phyloP scores from a whole-genome alignment of 352 stramenopile genomes.

The Aphanomyces stellatus region DNA sequence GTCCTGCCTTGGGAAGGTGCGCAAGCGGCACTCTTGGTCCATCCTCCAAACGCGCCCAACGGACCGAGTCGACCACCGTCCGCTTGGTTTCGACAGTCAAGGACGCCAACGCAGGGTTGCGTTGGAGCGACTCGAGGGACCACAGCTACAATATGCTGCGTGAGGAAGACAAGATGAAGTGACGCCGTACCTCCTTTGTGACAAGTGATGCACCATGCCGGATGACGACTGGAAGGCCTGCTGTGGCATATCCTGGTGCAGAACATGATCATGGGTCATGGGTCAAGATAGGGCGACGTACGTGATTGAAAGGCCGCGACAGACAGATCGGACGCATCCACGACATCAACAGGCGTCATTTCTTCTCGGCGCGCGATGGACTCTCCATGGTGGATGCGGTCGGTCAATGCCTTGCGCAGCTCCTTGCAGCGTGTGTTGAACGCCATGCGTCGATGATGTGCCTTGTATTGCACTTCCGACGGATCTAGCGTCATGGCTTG shows the following conservation, averaged over 20 bases:
- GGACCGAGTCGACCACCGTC: conserved; percentile 6
- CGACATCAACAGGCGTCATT: not conserved
- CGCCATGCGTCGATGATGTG: not conserved
- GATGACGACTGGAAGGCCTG: not conserved
- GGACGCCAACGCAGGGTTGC: not conserved
- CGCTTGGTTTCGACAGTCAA: conserved; percentile 1
- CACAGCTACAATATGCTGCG: not conserved
- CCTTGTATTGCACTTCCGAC: not conserved
- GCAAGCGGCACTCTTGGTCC: not conserved
- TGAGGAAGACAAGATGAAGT: not conserved
- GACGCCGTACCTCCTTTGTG: not conserved
- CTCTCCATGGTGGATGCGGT: not conserved
- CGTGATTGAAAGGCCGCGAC: not conserved
- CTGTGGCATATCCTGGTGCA: not conserved
- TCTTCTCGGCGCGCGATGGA: not conserved
- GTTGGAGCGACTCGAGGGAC: not conserved
- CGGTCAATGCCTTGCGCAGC: not conserved
- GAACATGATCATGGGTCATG: not conserved
- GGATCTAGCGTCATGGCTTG: not conserved
- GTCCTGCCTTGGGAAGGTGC: not conserved
- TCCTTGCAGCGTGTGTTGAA: not conserved
- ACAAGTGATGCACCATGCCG: not conserved
- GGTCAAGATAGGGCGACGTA: not conserved
- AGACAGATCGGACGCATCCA: not conserved
- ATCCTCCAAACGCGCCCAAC: conserved; percentile 10